A percentile compares a stretch with the other conserved stretches of the same genome.
Evolutionary conservation across 75 land plant species (phyloP).

Genomic region (Larix kaempferi): DNA sequence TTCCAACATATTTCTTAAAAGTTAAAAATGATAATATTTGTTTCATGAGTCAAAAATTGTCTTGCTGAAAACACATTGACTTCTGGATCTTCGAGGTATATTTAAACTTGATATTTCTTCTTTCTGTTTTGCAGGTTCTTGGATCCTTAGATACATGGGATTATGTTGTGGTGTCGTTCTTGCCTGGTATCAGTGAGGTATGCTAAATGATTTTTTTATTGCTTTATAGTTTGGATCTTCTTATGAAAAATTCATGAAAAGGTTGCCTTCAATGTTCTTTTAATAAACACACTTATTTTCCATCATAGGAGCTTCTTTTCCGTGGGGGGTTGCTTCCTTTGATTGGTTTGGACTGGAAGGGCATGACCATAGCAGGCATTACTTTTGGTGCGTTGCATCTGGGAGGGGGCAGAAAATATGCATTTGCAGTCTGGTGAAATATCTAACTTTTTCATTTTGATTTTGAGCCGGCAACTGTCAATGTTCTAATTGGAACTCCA

Average conservation of each 20-base stretch:
- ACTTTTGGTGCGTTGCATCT: constrained; percentile 81
- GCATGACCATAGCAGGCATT: constrained; percentile 47
- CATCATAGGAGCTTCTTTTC: constrained; percentile 74
- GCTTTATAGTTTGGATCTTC: not conserved
- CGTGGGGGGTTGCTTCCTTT: constrained; percentile 89
- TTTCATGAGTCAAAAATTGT: not conserved
- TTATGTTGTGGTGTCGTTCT: constrained; percentile 64
- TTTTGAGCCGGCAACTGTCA: not conserved
- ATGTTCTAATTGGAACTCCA: not conserved
- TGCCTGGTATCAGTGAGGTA: constrained; percentile 95
- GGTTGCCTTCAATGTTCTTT: not conserved
- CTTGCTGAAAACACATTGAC: not conserved
- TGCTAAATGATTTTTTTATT: not conserved
- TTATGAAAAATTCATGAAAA: not conserved
- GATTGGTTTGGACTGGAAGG: constrained; percentile 67
- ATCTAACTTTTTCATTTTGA: constrained; percentile 9
- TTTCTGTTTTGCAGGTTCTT: constrained; percentile 58
- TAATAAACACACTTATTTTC: constrained; percentile 1
- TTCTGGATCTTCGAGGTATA: not conserved
- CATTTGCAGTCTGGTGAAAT: constrained; percentile 82
- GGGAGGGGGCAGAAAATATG: constrained; percentile 72
- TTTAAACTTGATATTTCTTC: not conserved
- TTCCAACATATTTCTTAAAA: too few species aligned
- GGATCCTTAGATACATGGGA: constrained; percentile 63
- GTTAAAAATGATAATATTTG: not conserved